A percentile compares a stretch with the other conserved stretches of the same genome.
phyloP scores from a whole-genome alignment of 306 rosid species.

The Cyclanthera cordifolia region DNA sequence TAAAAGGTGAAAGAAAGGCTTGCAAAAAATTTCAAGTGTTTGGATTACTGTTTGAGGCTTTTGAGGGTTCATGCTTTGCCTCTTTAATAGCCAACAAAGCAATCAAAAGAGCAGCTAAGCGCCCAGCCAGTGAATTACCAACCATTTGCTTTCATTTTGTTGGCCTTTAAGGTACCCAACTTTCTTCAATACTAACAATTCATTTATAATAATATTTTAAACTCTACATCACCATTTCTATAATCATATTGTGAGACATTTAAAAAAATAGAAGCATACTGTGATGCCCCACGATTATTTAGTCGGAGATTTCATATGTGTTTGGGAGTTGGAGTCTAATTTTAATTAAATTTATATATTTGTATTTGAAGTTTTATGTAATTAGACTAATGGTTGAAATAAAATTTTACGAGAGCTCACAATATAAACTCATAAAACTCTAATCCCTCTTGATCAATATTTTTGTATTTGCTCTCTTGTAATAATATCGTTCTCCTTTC shows the following conservation, averaged over 20 bases:
- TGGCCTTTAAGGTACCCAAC: background rate
- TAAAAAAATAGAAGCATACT: too few relatives aligned
- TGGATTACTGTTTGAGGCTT: conserved; percentile 2
- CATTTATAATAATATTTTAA: background rate
- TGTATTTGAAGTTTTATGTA: too few relatives aligned
- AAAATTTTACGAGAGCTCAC: too few relatives aligned
- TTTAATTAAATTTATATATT: too few relatives aligned
- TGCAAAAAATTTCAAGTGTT: background rate
- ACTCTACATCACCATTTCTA: background rate
- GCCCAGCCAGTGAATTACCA: background rate
- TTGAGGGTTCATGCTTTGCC: conserved; percentile 4
- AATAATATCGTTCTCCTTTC: too few relatives aligned
- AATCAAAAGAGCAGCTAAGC: background rate
- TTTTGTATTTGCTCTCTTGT: too few relatives aligned
- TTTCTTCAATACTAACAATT: background rate
- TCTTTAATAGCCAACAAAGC: background rate
- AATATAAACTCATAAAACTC: too few relatives aligned
- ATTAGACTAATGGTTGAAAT: too few relatives aligned
- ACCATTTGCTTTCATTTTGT: conserved; percentile 3
- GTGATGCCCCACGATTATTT: too few relatives aligned
- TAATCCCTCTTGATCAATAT: too few relatives aligned
- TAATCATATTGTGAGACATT: background rate
- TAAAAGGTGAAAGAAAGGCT: background rate
- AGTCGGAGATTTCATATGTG: too few relatives aligned
- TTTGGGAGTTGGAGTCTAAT: too few relatives aligned